Evolutionary conservation across 495 filamentous ascomycete genomes (phyloP), one percentile per base, ranked within the genome.

Genomic region (Penicillium verhagenii): DNA sequence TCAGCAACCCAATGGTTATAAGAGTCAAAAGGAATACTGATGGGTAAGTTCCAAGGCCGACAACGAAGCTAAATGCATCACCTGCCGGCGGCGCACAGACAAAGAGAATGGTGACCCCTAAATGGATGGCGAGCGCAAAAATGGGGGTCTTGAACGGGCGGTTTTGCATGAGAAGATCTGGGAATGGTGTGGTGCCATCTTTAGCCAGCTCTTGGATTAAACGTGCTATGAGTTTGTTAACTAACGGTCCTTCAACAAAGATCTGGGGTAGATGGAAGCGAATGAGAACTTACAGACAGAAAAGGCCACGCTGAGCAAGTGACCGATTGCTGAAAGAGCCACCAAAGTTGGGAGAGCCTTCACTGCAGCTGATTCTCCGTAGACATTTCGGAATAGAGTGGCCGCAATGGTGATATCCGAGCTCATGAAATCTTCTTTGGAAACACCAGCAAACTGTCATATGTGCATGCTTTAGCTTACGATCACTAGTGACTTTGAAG

Each of bases 111-210:
- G 83, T 85, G 0, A 85, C 82, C 42, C 85, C 77, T 48, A 79
- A 83, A 54, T 88, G 84, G 0, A 86, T 73, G 9, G 84, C 70
- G 0, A 90, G 72, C 0, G 78, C 82, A 0, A 79, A 76, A 11
- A 86, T 63, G 0, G 86, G 86, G 3, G 88, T 80, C 38, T 79
- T 76, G 56, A 89, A 90, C 0, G 86, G 87, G 37, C 78, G 78
- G 21, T 81, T 83, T 0, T 84, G 85, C 10, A 86, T 80, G 9
- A 87, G 64, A 20, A 83, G 63, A 14, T 71, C 70, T 9, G 84
- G 80, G 50, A 80, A 89, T 0, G 88, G 87, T 5, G 88, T 76
- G 52, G 89, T 82, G 11, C 84, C 85, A 66, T 86, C 81, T 52
- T 79, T 79, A n/a, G 81, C 85, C 3, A 87, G 65, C 69, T 86